Percentiles rank a stretch among this genome's conserved stretches.
These are phyloP conservation scores for Leersia perrieri DNA, from an alignment of 176 grass and related monocot species.

Conservation along the genomic window DNA sequence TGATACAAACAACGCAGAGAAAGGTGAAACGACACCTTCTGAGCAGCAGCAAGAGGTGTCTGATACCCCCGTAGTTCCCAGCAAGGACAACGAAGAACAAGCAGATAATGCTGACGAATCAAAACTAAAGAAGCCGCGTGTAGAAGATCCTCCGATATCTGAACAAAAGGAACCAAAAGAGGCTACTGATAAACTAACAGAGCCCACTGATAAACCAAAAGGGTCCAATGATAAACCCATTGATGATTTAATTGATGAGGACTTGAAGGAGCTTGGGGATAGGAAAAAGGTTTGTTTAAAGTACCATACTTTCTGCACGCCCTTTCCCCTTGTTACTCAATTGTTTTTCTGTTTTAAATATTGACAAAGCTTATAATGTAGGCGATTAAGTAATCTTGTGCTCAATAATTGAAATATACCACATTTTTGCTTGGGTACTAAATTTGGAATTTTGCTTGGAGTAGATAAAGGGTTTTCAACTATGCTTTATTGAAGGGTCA, in stretches of 20 bases:
- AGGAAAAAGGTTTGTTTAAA: conserved; percentile 73
- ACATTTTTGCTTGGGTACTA: neutral
- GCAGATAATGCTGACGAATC: conserved; percentile 40
- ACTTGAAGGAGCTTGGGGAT: conserved; percentile 75
- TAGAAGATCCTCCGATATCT: conserved; percentile 33
- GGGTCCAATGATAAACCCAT: conserved; percentile 40
- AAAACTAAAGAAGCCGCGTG: conserved; percentile 62
- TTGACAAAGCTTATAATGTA: neutral
- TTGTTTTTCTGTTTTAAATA: neutral
- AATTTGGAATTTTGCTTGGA: neutral
- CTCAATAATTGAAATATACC: neutral
- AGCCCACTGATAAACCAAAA: conserved; percentile 27
- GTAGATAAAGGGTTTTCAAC: neutral
- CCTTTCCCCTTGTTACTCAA: neutral
- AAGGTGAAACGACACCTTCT: conserved; percentile 31
- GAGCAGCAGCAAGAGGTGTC: conserved; percentile 29
- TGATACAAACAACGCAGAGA: conserved; percentile 40
- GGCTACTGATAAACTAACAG: neutral
- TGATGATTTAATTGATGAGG: conserved; percentile 91
- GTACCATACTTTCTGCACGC: neutral
- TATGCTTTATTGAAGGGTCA: neutral
- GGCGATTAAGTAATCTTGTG: neutral
- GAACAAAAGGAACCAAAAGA: conserved; percentile 14
- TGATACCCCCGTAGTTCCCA: neutral
- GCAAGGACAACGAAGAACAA: conserved; percentile 31